Evolutionary conservation across 2,329 filamentous ascomycete species (phyloP), one percentile per base, ranked within the genome.

Genomic region (Teratosphaeria pseudoeucalypti): DNA sequence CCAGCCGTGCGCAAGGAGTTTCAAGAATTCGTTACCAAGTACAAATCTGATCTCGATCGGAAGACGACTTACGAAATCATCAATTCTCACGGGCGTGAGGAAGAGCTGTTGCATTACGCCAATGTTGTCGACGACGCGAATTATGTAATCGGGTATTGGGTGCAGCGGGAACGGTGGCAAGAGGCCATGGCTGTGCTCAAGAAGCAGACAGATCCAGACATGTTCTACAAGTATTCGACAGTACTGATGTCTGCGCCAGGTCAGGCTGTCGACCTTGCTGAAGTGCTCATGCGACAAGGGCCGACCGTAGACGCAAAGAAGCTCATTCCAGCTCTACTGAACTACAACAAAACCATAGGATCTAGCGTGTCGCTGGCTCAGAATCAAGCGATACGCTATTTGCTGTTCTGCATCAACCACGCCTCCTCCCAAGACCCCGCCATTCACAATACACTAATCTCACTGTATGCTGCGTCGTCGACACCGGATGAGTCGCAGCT

Each of bases 11-110:
- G 86, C 34, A 82, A 82, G 55, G 92, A 97, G 67, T 99, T 89
- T 64, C 89, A 92, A 65, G 89, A 92, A 2, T 99, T 99, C 73
- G 83, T 94, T 23, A 84, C 80, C 58, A 91, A 85, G 70, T 87
- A 96, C 79, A 96, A 94, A 72, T 74, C 82, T 1, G 92, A 97
- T 68, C 80, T 99, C 14, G 94, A 99, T 71, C 84, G 85, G 60
- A 94, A 91, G 76, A 96, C 92, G 0, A 89, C 89, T 0, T 99
- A 99, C 75, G 92, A 96, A 70, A 87, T 97, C 61, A 92, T 97
- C 69, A 92, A 90, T 74, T 95, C 91, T 66, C 94, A 99, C 71
- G 94, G 92, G 16, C 83, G 94, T 60, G 94, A 99, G 75, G 87
- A 92, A 66, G 94, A 99, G 72, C 79, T 99, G 2, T 80, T 99